Percentiles rank a stretch among this genome's conserved stretches.
phyloP scores from a whole-genome alignment of 495 filamentous ascomycete genomes.

The Penicillium mononematosum region DNA sequence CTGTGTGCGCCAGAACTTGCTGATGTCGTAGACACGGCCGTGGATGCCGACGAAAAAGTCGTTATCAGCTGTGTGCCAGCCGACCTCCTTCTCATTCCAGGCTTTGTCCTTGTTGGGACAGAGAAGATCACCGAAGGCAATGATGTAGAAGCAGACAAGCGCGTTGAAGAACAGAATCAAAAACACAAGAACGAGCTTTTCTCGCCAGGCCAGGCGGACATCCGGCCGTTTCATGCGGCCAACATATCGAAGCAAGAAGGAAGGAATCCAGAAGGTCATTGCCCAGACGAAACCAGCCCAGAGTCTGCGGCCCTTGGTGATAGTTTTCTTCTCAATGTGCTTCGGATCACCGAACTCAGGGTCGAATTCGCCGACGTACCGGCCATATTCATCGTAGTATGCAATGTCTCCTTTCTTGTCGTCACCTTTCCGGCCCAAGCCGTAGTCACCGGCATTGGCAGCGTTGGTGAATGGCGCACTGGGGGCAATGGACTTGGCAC shows the following conservation, averaged over 20 bases:
- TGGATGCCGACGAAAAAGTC: constrained; percentile 89
- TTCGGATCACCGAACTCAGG: constrained; percentile 73
- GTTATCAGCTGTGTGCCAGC: constrained; percentile 63
- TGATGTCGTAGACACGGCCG: constrained; percentile 89
- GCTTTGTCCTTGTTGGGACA: constrained; percentile 92
- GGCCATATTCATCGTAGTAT: constrained; percentile 60
- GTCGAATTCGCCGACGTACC: constrained; percentile 62
- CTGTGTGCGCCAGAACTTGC: constrained; percentile 77
- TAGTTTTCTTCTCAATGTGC: constrained; percentile 68
- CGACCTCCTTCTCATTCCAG: constrained; percentile 74
- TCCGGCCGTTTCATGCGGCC: constrained; percentile 98
- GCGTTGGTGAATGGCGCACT: constrained; percentile 61
- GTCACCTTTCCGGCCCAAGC: constrained; percentile 83
- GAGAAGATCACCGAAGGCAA: constrained; percentile 76
- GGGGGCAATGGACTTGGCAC: constrained; percentile 71
- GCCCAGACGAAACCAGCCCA: constrained; percentile 85
- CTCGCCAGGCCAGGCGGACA: constrained; percentile 94
- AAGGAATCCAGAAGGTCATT: constrained; percentile 93
- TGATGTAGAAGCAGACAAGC: constrained; percentile 87
- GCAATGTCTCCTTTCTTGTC: constrained; percentile 63
- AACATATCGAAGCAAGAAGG: constrained; percentile 71
- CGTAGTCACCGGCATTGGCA: constrained; percentile 68
- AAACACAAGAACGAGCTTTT: constrained; percentile 81
- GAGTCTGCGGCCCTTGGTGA: constrained; percentile 59
- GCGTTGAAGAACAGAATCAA: constrained; percentile 84